Percentiles rank a stretch among this genome's conserved stretches.
Evolutionary conservation across 352 stramenopile genomes (phyloP).

Genomic region (Pythium monospermum): DNA sequence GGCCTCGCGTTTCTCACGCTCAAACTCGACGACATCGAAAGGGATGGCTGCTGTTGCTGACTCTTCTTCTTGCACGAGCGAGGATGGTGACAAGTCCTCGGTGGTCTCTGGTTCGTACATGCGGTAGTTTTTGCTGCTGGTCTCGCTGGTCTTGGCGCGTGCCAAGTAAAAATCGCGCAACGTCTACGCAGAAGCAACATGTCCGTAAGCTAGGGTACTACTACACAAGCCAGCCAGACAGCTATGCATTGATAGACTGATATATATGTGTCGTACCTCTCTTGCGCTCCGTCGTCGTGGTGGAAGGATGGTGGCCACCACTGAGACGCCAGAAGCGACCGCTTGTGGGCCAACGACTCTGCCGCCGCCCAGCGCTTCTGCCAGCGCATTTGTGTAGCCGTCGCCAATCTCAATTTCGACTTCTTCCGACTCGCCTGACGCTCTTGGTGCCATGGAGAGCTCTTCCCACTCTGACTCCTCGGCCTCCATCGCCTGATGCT

Average conservation of each 20-base stretch:
- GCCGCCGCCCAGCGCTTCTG: conserved; percentile 4
- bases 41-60: conserved; percentile 19
- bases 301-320: no score
- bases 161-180: conserved; percentile 52
- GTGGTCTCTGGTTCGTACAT: conserved; percentile 15
- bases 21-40: conserved; percentile 16
- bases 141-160: conserved; percentile 45
- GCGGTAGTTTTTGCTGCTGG: conserved; percentile 31
- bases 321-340: not conserved
- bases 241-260: no score
- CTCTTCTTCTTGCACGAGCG: no score
- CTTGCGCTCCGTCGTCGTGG: conserved; percentile 9
- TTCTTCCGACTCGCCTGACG: not conserved
- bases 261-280: conserved; percentile 6
- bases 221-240: no score
- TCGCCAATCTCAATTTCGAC: conserved; percentile 11
- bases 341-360: not conserved
- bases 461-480: conserved; percentile 48
- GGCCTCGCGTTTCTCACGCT: conserved; percentile 13
- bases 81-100: no score
- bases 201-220: no score
- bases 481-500: no score
- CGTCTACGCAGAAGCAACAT: no score
- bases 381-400: conserved; percentile 10
- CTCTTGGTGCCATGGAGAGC: conserved; percentile 10